Evolutionary conservation across 345 rosid species (phyloP), one percentile per base, ranked within the genome.

Genomic region (Camelina laxa): DNA sequence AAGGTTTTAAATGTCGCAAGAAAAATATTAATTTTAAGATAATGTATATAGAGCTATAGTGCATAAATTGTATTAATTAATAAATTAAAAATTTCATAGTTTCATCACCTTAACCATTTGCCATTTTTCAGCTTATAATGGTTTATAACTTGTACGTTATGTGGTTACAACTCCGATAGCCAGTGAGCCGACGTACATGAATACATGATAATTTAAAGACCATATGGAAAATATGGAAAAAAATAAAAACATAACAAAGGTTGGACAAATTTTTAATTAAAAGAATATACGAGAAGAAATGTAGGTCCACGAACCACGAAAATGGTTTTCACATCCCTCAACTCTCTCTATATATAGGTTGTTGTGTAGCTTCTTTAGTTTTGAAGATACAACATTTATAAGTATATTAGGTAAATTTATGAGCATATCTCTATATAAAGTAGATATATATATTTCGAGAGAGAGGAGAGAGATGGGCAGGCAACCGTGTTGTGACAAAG

Each of bases 401-500:
- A 75, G 58, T 53, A 22, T 54, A 54, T 33, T 75, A 41, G 22
- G 16, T 49, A 75, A 24, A 13, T 66, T 16, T 67, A 41, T 39
- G 30, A 39, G 22, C 58, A 67, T 61, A 75, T 3, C 20, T 57
- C 11, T 65, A 17, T 39, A 38, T 50, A 42, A 54, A 63, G 54
- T 53, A 38, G 13, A 16, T 35, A 60, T 47, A 60, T 47, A 72
- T 62, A 33, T 45, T 5, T 16, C n/a, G 13, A 31, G 19, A 27
- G 54, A 39, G n/a, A 16, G 60, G 53, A 65, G 35, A 65, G 63
- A 75, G 41, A 93, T 91, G 98, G 98, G 97, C 55, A 87, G 98
- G 76, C 90, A 91, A 41, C 97, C 98, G 1, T 94, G 97, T 69
- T 94, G 98, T 79, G 98, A 90, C 69, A 94, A 90, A 84, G 95